Evolutionary conservation across 768 basidiomycete genomes (phyloP), one percentile per base, ranked within the genome.

Genomic region (Antrodiella citrinella): DNA sequence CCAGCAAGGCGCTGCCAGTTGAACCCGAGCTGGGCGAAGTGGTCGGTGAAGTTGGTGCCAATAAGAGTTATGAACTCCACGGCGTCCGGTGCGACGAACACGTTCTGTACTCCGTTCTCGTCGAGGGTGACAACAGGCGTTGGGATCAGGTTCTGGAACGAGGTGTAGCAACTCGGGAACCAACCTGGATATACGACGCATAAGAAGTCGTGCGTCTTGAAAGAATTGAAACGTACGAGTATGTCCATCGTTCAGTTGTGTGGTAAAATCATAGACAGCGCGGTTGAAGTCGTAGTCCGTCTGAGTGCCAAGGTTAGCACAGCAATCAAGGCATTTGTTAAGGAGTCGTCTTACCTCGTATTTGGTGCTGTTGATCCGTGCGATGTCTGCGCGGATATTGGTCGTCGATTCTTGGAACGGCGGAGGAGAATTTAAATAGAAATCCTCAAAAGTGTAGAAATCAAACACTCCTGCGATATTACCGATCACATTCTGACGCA

Each of bases 201-300:
- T 9, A 22, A 23, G 13, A 25, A 4, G 3, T 3, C 4, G 13
- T 26, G 35, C 9, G 3, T 20, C n/a, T 22, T 26, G 12, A n/a
- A 18, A 52, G 4, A 26, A 49, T 2, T 51, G 26, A 3, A 35
- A 59, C 72, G 23, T 62, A 78, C 81, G 71, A 11, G 82, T 84
- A 57, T 83, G 82, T 4, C 82, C 82, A 57, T 83, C 81, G 57
- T 84, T 83, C 42, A 84, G 55, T 45, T 71, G 71, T 15, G 70
- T 78, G 0, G 72, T 74, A 52, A 80, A 74, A 48, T 78, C 69
- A 52, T 75, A 82, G 15, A 84, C 57, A 38, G 72, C 81, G 43
- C 66, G 67, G 57, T 76, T 82, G 64, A 84, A 82, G 58, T 81
- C 81, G 52, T 80, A 84, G 54, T 84, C 81, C 5, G 80, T 80